Evolutionary conservation across 306 rosid species (phyloP), one percentile per base, ranked within the genome.

Genomic region (Trichosanthes truncata): DNA sequence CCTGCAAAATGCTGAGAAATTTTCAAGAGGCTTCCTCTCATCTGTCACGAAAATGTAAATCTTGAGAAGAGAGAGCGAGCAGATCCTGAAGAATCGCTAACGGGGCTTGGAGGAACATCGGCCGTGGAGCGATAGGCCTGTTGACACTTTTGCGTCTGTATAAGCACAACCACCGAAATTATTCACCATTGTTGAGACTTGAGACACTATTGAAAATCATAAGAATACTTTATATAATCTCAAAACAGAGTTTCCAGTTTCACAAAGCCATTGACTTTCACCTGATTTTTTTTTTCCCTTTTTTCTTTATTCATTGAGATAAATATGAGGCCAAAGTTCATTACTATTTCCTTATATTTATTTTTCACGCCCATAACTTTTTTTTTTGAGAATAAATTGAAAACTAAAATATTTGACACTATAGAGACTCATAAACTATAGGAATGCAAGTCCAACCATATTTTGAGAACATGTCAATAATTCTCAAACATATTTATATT

Each of bases 101-200:
- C 87, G 18, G 97, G 91, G 85, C 79, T 90, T 9, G 90, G 91
- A 31, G 93, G 87, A 86, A 84, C 94, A 15, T 90, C 96, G 41
- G 84, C 56, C n/a, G 97, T 82, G 45, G 81, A 59, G 6, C 85
- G 98, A 63, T 93, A 96, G 36, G 98, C 93, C 78, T 88, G 99
- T 83, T 93, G 99, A 84, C 99, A 93, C 87, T 91, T 91, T 79
- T 88, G 93, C 65, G 91, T 86, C 99, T 93, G 96, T 86, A 84
- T 43, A 65, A 84, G 51, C 83, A 84, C 65, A 53, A 79, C 84
- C 77, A 68, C 36, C 45, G 51, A 46, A 73, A 73, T 29, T 51
- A 74, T 31, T 74, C 23, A 74, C 62, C 15, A 3, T 51, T 31
- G 51, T 20, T 51, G 21, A 66, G 38, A 73, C 40, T 4, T 26